These are phyloP conservation scores for Tetrahymena borealis DNA, from an alignment of 73 alveolate genomes.

Conservation along the genomic window DNA sequence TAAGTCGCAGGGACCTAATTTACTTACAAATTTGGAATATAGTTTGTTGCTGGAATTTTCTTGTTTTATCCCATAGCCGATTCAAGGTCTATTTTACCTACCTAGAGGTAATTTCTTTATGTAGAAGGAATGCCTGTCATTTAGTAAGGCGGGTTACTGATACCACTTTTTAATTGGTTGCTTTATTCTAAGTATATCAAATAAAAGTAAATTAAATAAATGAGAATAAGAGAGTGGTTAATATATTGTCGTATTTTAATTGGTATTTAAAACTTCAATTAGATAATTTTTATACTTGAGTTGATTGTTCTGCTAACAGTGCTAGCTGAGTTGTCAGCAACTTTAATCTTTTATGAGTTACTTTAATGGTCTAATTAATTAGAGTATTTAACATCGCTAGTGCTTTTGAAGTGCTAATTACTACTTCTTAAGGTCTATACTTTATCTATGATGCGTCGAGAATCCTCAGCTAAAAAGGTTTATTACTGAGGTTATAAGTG, in stretches of 20 bases:
- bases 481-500: not conserved
- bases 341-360: not conserved
- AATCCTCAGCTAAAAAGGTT: not conserved
- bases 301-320: too few relatives aligned
- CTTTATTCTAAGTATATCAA: not conserved
- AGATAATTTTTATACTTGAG: too few relatives aligned
- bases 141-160: not conserved
- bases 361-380: not conserved
- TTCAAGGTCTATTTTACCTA: not conserved
- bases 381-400: not conserved
- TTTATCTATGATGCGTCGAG: not conserved
- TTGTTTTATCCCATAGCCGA: not conserved
- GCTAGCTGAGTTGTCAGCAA: not conserved
- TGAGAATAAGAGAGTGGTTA: too few relatives aligned
- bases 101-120: not conserved
- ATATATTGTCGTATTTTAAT: too few relatives aligned
- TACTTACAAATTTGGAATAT: not conserved
- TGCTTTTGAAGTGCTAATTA: not conserved
- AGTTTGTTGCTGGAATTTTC: not conserved
- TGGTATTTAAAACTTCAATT: too few relatives aligned
- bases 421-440: not conserved
- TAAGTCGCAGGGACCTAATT: too few relatives aligned
- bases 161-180: not conserved
- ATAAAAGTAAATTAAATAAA: too few relatives aligned
- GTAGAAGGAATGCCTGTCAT: not conserved